phyloP scores from a whole-genome alignment of 225 moss, liverwort and hornwort genomes.

The Anthoceros angustus region DNA sequence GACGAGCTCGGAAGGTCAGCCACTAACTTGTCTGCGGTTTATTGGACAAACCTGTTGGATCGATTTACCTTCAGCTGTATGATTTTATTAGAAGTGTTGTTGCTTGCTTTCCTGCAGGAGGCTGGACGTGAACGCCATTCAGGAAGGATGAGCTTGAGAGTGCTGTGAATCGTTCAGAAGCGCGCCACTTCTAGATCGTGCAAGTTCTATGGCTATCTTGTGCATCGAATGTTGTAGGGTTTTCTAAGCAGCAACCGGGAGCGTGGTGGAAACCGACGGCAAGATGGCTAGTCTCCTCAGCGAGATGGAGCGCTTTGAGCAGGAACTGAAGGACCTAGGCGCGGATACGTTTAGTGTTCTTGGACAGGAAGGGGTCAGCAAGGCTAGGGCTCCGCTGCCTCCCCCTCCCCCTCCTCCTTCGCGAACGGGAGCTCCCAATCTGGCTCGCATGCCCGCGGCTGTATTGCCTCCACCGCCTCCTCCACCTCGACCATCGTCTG shows the following conservation, averaged over 20 bases:
- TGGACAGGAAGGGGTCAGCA: slow-evolving; percentile 33
- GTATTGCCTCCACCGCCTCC: not conserved
- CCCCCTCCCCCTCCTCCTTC: slow-evolving; percentile 26
- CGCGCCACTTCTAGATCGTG: too few species aligned
- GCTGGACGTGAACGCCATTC: too few species aligned
- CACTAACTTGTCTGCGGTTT: too few species aligned
- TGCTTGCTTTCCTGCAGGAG: too few species aligned
- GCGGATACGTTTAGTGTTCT: slow-evolving; percentile 41
- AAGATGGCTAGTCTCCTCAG: slow-evolving; percentile 72
- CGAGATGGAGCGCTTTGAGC: slow-evolving; percentile 84
- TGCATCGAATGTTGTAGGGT: too few species aligned
- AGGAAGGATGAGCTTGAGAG: too few species aligned
- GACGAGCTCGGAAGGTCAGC: too few species aligned
- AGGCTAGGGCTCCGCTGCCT: slow-evolving; percentile 23
- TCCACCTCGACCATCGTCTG: not conserved
- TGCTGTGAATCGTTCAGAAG: too few species aligned
- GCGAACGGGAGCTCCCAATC: slow-evolving; percentile 15
- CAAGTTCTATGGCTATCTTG: too few species aligned
- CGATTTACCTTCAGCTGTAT: too few species aligned
- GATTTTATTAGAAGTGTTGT: too few species aligned
- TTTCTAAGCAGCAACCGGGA: not conserved
- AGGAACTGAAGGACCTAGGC: slow-evolving; percentile 92
- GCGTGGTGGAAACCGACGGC: not conserved
- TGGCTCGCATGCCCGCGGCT: slow-evolving; percentile 13
- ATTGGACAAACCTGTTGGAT: too few species aligned